Conservation (phyloP, 2,329 filamentous ascomycete species). For the Salinomyces thailandicus region DNA sequence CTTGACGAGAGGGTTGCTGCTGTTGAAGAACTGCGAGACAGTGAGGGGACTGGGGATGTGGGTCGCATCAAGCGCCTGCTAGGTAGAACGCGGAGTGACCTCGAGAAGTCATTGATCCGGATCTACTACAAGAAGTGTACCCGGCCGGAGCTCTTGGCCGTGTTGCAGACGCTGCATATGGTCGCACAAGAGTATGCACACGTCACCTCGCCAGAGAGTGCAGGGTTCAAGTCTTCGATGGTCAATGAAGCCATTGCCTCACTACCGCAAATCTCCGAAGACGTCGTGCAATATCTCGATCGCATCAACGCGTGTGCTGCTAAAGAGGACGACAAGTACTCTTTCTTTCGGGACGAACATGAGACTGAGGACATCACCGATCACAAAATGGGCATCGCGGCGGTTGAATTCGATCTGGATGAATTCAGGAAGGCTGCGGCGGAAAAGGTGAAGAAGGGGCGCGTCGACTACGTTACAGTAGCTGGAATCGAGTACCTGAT, state of each 20-base stretch:
- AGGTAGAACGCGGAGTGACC: slow-evolving; percentile 60
- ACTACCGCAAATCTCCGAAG: slow-evolving; percentile 64
- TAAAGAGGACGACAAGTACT: slow-evolving; percentile 80
- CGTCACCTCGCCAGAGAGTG: slow-evolving; percentile 53
- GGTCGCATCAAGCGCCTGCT: slow-evolving; percentile 67
- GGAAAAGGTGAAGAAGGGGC: slow-evolving; percentile 58
- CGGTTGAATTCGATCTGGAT: slow-evolving; percentile 79
- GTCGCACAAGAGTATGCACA: slow-evolving; percentile 67
- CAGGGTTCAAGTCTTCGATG: slow-evolving; percentile 60
- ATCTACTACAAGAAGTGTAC: slow-evolving; percentile 98
- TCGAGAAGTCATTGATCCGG: slow-evolving; percentile 85
- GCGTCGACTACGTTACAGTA: slow-evolving; percentile 67
- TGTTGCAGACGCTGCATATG: slow-evolving; percentile 74
- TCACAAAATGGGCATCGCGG: slow-evolving; percentile 86
- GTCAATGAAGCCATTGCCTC: slow-evolving; percentile 62
- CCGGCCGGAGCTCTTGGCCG: slow-evolving; percentile 72
- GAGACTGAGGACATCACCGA: slow-evolving; percentile 84
- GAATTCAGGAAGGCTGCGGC: slow-evolving; percentile 63
- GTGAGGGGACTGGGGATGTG: slow-evolving; percentile 54
- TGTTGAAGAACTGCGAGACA: slow-evolving; percentile 72
- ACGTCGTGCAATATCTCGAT: slow-evolving; percentile 65
- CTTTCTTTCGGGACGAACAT: slow-evolving; percentile 77
- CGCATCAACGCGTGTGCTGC: slow-evolving; percentile 79
- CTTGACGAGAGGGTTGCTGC: slow-evolving; percentile 73
- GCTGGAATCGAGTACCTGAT: slow-evolving; percentile 90